These are phyloP conservation scores for Penicillium ochrochloron DNA, from an alignment of 495 filamentous ascomycete species.

Conservation along the genomic window DNA sequence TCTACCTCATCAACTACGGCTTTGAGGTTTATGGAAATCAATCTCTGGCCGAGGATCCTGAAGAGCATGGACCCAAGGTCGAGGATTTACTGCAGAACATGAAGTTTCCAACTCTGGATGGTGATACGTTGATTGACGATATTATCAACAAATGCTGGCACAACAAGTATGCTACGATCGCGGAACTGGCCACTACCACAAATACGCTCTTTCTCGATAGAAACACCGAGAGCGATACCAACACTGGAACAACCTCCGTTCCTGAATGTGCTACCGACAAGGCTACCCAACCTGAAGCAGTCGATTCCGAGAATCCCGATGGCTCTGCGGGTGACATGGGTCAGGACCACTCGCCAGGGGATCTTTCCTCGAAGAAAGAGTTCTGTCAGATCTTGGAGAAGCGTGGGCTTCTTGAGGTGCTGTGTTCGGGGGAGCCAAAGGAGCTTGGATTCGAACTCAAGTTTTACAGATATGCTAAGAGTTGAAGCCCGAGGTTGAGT, in stretches of 20 bases:
- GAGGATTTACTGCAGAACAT: conserved; percentile 42
- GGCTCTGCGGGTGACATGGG: neutral
- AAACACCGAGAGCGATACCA: neutral
- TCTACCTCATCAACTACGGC: conserved; percentile 46
- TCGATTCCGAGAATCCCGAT: conserved; percentile 8
- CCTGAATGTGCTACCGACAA: neutral
- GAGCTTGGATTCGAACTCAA: conserved; percentile 33
- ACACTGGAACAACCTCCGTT: neutral
- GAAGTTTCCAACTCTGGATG: conserved; percentile 40
- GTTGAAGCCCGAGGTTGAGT: neutral
- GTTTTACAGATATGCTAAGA: conserved; percentile 28
- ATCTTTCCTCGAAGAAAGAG: conserved; percentile 28
- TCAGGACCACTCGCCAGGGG: conserved; percentile 18
- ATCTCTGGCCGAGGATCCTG: conserved; percentile 37
- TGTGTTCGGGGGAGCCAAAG: conserved; percentile 36
- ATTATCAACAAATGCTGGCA: conserved; percentile 48
- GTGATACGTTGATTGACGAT: conserved; percentile 38
- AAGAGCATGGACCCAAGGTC: conserved; percentile 41
- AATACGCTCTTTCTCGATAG: conserved; percentile 8
- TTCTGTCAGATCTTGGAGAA: conserved; percentile 36
- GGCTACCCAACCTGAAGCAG: neutral
- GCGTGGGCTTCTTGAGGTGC: conserved; percentile 35
- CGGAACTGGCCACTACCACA: conserved; percentile 36
- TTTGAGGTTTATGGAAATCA: conserved; percentile 45
- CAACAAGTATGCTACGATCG: conserved; percentile 37